Conservation (phyloP, 805 yeast species). For the Pichia exigua region DNA sequence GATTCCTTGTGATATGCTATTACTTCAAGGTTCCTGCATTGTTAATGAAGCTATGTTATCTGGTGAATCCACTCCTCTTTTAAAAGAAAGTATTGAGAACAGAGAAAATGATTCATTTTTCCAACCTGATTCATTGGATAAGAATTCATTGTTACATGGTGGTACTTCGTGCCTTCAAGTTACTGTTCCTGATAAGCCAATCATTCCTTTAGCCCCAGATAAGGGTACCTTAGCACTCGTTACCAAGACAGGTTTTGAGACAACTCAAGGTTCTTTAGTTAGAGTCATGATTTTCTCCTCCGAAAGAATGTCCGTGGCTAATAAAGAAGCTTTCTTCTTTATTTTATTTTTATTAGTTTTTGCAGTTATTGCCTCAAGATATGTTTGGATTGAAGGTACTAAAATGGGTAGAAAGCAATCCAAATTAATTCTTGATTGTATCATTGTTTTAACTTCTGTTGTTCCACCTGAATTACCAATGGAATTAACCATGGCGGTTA, state of each 20-base stretch:
- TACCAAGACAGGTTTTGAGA: constrained; percentile 94
- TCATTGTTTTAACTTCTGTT: constrained; percentile 90
- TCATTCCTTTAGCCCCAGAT: constrained; percentile 71
- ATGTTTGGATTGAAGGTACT: constrained; percentile 97
- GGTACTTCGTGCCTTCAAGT: constrained; percentile 96
- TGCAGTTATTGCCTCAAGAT: constrained; percentile 94
- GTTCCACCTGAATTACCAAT: constrained; percentile 99
- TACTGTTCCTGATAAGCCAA: constrained; percentile 48
- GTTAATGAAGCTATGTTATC: constrained; percentile 98
- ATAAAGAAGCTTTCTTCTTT: constrained; percentile 87
- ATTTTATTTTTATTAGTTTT: constrained; percentile 82
- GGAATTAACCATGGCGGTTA: constrained; percentile 98
- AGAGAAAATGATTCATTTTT: constrained; percentile 67
- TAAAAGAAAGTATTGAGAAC: constrained; percentile 82
- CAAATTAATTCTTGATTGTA: constrained; percentile 89
- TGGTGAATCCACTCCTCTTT: constrained; percentile 95
- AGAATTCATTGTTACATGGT: constrained; percentile 83
- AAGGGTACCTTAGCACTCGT: constrained; percentile 87
- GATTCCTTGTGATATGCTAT: constrained; percentile 84
- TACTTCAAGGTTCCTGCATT: constrained; percentile 85
- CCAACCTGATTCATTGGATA: constrained; percentile 77
- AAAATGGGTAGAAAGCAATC: constrained; percentile 92
- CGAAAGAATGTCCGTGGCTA: constrained; percentile 94
- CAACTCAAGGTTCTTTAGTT: constrained; percentile 94
- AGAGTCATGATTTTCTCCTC: constrained; percentile 96